Percentiles rank a stretch among this genome's conserved stretches.
Evolutionary conservation across 768 basidiomycete species (phyloP).

Genomic region (Termitomyces sp.): DNA sequence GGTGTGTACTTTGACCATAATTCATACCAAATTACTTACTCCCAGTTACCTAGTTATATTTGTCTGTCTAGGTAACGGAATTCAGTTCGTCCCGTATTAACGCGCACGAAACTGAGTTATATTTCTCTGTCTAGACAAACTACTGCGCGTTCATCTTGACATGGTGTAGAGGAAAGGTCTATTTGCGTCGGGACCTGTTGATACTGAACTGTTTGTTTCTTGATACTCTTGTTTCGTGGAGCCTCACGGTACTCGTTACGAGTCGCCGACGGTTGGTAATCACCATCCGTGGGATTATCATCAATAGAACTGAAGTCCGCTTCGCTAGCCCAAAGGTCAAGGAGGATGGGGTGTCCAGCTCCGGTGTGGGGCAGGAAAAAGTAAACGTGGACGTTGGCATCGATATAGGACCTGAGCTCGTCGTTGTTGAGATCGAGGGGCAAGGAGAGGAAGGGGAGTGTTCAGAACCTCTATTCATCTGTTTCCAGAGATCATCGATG

Average conservation of each 20-base stretch:
- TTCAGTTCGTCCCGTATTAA: no score
- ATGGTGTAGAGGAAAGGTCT: background rate
- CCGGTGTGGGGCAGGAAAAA: slow-evolving; percentile 1
- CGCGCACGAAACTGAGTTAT: no score
- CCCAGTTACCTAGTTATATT: no score
- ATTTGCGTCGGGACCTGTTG: background rate
- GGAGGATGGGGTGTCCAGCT: background rate
- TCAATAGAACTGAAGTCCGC: background rate
- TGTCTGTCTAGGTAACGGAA: no score
- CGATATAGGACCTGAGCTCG: slow-evolving; percentile 1
- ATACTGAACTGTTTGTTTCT: background rate
- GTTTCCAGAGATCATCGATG: slow-evolving; percentile 7
- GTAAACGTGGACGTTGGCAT: background rate
- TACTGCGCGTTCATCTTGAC: no score
- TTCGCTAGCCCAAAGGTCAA: slow-evolving; percentile 6
- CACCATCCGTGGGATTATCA: slow-evolving; percentile 8
- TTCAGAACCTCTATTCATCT: background rate
- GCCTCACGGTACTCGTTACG: background rate
- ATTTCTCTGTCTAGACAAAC: no score
- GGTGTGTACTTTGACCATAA: no score
- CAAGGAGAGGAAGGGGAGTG: slow-evolving; percentile 1
- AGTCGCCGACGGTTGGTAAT: slow-evolving; percentile 6
- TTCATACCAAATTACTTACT: no score
- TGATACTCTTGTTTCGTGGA: background rate
- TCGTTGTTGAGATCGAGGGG: background rate